Base-by-base conservation (phyloP, 306 rosid species). In the Prunus mume region DNA sequence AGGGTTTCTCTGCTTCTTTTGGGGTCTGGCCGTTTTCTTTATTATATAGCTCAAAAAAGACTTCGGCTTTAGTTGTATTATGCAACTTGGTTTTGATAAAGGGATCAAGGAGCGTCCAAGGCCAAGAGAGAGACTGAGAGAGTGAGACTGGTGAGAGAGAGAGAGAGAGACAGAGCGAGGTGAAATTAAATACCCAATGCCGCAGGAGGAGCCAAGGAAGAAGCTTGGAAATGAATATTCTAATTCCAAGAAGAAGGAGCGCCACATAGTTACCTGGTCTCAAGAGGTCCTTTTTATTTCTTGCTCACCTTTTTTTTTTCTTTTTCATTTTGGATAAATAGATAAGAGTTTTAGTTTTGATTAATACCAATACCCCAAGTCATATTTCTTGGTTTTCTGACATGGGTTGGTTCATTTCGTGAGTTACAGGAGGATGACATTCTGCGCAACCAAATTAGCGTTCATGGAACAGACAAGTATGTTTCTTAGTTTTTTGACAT, bases 241-340 rank as follows among this genome's bases (percentile, higher is more conserved):
- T 51, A 96, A 92, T 75, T 83, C 91, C 56, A 91, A 88, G 96
- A 95, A 95, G 97, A 96, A 96, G 97, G 99, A 96, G 92, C 96
- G 98, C 72, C 99, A 89, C 84, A 96, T 96, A 74, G 99, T 96
- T 72, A 86, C 94, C 30, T 96, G 99, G 99, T 87, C 86, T 85
- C 97, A 91, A 86, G 90, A 96, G 99, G 99, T 92, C 50, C 69
- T 28, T 69, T 72, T 63, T 55, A 30, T 14, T 14, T 70, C 49
- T 38, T 27, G 5, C 25, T 55, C 30, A 25, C 28, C n/a, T 71
- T 64, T 24, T 65, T 43, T 13, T 45, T 69, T 68, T 43, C 8
- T 45, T 69, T 68, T 68, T 43, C 8, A 25, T 27, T 49, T 1
- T 72, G 15, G 20, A 68, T 41, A 19, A 25, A 58, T 57, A 6